Base-by-base conservation (phyloP, 2,329 filamentous ascomycete genomes). In the Samsoniella hepiali region DNA sequence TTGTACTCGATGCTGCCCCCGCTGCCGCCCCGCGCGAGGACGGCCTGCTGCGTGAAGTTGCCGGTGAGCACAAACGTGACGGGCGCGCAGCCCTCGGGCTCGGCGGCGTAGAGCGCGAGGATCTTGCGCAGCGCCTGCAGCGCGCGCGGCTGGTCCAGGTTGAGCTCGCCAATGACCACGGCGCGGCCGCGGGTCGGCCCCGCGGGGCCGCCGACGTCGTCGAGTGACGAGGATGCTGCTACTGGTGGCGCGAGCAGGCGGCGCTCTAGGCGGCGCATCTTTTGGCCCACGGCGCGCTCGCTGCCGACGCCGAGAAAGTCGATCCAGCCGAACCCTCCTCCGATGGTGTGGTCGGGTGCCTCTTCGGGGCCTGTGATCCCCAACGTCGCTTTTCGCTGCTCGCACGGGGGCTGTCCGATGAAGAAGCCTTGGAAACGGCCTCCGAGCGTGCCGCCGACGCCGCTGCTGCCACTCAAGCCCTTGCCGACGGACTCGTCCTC, bases 1-100 rank as follows among this genome's bases (percentile, higher is more conserved):
- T 98, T 98, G 79, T 97, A 98, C 77, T 96, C 93, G 69, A 98
- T 93, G 75, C 91, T 94, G 44, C 91, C 91, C 29, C 89, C 88
- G 44, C 87, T 88, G 32, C 87, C 86, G 60, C 90, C 88, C 34
- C 85, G 81, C 7, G 86, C 84, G 78, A 89, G 87, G 67, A 89
- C 83, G 36, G 87, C 84, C 60, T 88, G 80, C 62, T 82, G 80
- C 22, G 84, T 83, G 69, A 99, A 98, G 74, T 95, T 96, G 44
- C 95, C 95, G 54, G 91, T 87, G 7, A 99, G 77, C 51, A 97
- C 80, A 71, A 98, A 94, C 1, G 87, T 84, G 70, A 96, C 82
- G 0, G 95, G 94, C 1, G 86, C 84, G 22, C 86, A 81, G 58
- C 84, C 81, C 68, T 86, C 79, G 22, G 85, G 81, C 66, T 91